phyloP scores from a whole-genome alignment of 1,284 basidiomycete species.

The Pyrrhoderma lamaoense region DNA sequence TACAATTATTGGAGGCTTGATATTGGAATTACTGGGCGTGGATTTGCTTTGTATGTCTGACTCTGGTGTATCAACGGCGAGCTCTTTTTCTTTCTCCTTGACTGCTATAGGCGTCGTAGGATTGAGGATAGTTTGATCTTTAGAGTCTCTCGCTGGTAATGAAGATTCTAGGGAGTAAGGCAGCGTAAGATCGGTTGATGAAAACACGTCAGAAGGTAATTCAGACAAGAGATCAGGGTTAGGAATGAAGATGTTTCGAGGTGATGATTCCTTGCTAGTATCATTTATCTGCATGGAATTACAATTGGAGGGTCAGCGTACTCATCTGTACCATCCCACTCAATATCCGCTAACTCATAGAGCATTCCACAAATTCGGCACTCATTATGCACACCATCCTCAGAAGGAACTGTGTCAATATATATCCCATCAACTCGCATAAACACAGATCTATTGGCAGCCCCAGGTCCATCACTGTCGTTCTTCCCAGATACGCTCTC shows the following conservation, averaged over 20 bases:
- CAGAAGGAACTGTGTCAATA: slow-evolving; percentile 41
- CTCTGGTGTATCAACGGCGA: too few species aligned
- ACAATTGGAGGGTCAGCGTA: too few species aligned
- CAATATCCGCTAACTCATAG: slow-evolving; percentile 65
- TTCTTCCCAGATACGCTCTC: not conserved
- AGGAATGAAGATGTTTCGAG: not conserved
- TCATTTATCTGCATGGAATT: not conserved
- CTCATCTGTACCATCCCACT: slow-evolving; percentile 39
- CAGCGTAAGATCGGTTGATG: too few species aligned
- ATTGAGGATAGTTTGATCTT: not conserved
- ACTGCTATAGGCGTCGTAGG: not conserved
- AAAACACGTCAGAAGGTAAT: too few species aligned
- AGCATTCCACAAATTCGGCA: slow-evolving; percentile 59
- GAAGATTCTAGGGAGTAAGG: too few species aligned
- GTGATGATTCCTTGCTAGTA: not conserved
- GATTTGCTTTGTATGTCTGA: too few species aligned
- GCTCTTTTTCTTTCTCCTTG: too few species aligned
- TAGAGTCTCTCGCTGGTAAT: not conserved
- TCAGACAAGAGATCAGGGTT: not conserved
- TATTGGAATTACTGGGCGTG: too few species aligned
- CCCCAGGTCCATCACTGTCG: slow-evolving; percentile 36
- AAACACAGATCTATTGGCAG: slow-evolving; percentile 56
- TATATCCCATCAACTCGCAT: slow-evolving; percentile 57
- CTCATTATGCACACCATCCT: slow-evolving; percentile 45
- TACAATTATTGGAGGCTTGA: too few species aligned